Evolutionary conservation across 1,139 yeast species (phyloP).

Genomic region (Yamadazyma diddensiae): DNA sequence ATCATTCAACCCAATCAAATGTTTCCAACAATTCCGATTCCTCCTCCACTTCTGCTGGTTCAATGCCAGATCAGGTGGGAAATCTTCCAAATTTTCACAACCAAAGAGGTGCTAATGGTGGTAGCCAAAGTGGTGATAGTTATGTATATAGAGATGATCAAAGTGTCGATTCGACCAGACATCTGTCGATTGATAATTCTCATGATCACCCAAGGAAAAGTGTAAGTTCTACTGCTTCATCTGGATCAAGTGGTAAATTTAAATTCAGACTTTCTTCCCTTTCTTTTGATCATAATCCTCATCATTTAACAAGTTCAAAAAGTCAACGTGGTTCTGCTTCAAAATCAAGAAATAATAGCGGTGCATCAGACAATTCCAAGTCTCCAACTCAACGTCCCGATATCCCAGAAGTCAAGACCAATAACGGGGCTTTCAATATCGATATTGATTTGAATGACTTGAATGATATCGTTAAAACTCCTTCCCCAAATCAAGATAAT

Average conservation of each 20-base stretch:
- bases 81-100: slow-evolving; percentile 4
- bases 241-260: slow-evolving; percentile 22
- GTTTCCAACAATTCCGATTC: slow-evolving; percentile 2
- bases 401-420: background rate
- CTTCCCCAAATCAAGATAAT: slow-evolving; percentile 9
- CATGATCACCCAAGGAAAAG: slow-evolving; percentile 15
- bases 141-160: background rate
- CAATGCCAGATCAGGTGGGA: slow-evolving; percentile 4
- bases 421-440: slow-evolving; percentile 27
- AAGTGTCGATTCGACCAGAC: slow-evolving; percentile 2
- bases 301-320: slow-evolving; percentile 5
- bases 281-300: slow-evolving; percentile 26
- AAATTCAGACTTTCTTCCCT: slow-evolving; percentile 39
- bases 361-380: slow-evolving; percentile 7
- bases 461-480: slow-evolving; percentile 48
- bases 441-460: slow-evolving; percentile 51
- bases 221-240: slow-evolving; percentile 18
- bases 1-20: slow-evolving; percentile 1
- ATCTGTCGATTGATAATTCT: slow-evolving; percentile 5
- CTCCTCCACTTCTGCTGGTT: slow-evolving; percentile 2
- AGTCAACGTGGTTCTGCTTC: slow-evolving; percentile 7
- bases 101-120: background rate
- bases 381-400: slow-evolving; percentile 5
- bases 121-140: background rate
- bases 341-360: slow-evolving; percentile 7